These are phyloP conservation scores for Jimgerdemannia flammicorona DNA, from an alignment of 192 early-diverging fungal species.

Conservation along the genomic window DNA sequence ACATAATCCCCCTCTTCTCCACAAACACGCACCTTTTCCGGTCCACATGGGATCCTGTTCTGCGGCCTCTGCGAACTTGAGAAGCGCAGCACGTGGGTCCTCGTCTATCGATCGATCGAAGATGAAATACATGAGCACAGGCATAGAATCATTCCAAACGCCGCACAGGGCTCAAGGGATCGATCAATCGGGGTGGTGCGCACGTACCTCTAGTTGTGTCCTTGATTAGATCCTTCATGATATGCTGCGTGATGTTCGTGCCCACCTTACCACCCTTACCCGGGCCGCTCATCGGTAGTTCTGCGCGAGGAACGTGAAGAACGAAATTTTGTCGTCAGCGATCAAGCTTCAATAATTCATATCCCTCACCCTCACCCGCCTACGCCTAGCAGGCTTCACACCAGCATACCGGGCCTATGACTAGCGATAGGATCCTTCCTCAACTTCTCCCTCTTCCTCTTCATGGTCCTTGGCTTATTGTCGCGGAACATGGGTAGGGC, in stretches of 20 bases:
- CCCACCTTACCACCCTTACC: slow-evolving; percentile 87
- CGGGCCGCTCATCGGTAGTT: slow-evolving; percentile 72
- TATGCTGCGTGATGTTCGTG: slow-evolving; percentile 76
- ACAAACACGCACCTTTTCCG: slow-evolving; percentile 29
- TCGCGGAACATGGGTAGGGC: slow-evolving; percentile 86
- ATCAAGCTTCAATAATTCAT: slow-evolving; percentile 2
- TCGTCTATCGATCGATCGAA: slow-evolving; percentile 56
- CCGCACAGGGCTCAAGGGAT: too few relatives aligned
- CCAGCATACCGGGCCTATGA: slow-evolving; percentile 58
- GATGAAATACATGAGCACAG: slow-evolving; percentile 5
- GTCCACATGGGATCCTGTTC: slow-evolving; percentile 86
- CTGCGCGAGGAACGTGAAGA: slow-evolving; percentile 15
- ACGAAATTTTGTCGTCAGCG: not conserved
- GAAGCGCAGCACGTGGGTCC: slow-evolving; percentile 90
- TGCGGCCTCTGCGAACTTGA: slow-evolving; percentile 80
- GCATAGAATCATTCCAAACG: slow-evolving; percentile 21
- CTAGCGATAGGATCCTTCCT: slow-evolving; percentile 69
- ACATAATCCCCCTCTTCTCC: not conserved
- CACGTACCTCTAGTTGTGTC: slow-evolving; percentile 53
- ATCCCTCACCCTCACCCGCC: not conserved
- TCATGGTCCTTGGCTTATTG: slow-evolving; percentile 54
- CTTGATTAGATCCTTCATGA: slow-evolving; percentile 75
- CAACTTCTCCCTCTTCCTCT: slow-evolving; percentile 71
- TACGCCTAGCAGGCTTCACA: not conserved
- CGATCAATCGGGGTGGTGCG: too few relatives aligned